These are phyloP conservation scores for Heterobasidion occidentale DNA, from an alignment of 1,284 basidiomycete genomes.

Conservation along the genomic window DNA sequence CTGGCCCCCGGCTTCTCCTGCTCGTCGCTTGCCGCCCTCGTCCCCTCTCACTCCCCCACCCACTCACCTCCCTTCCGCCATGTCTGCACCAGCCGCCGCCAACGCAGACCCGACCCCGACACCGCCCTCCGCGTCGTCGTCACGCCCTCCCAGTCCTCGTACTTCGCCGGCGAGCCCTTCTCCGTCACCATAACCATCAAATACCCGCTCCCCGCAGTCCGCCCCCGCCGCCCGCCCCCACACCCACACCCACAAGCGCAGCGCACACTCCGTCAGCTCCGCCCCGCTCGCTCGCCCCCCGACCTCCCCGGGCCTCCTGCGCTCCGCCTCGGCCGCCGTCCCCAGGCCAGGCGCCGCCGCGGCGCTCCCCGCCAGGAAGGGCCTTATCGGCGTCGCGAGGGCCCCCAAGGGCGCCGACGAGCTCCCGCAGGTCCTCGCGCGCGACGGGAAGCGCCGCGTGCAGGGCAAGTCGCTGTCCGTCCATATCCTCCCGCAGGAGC, in stretches of 20 bases:
- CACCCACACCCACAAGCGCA: conserved; percentile 47
- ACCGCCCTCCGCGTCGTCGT: conserved; percentile 57
- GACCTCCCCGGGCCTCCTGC: conserved; percentile 65
- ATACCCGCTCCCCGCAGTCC: conserved; percentile 46
- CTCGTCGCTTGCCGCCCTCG: neutral
- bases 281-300: conserved; percentile 68
- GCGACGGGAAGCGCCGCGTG: conserved; percentile 24
- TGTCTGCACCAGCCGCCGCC: conserved; percentile 5
- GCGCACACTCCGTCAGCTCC: conserved; percentile 68
- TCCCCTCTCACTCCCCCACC: neutral
- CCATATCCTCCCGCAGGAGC: conserved; percentile 32
- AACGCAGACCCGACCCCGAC: conserved; percentile 19
- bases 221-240: conserved; percentile 17
- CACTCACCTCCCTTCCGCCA: neutral
- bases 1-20: too few species aligned
- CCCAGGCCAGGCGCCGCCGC: conserved; percentile 12
- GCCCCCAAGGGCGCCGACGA: conserved; percentile 16
- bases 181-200: conserved; percentile 80
- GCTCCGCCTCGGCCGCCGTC: conserved; percentile 26
- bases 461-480: conserved; percentile 52
- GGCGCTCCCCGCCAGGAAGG: conserved; percentile 17
- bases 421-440: conserved; percentile 28
- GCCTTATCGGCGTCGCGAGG: conserved; percentile 18
- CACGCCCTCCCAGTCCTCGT: conserved; percentile 78
- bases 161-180: conserved; percentile 89